These are phyloP conservation scores for Microcyclosporella mali DNA, from an alignment of 2,329 filamentous ascomycete species.

Conservation along the genomic window DNA sequence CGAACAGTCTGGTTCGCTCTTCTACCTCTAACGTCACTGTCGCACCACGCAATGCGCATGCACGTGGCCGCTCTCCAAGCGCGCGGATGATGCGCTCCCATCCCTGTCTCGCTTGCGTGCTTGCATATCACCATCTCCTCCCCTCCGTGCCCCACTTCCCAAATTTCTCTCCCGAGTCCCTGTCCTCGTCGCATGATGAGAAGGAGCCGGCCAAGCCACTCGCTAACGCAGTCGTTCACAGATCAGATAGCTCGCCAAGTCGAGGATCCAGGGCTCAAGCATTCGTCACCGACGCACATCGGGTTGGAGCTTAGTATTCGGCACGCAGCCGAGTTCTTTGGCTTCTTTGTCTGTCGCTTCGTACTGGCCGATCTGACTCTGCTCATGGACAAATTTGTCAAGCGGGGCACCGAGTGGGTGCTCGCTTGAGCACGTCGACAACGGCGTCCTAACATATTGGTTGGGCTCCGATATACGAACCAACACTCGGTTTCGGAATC, in stretches of 20 bases:
- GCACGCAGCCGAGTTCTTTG: slow-evolving; percentile 95
- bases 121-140: slow-evolving; percentile 5
- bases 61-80: background rate
- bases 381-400: slow-evolving; percentile 93
- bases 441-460: no score
- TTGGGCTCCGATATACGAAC: no score
- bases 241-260: slow-evolving; percentile 95
- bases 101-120: slow-evolving; percentile 9
- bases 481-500: no score
- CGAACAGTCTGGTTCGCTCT: slow-evolving; percentile 3
- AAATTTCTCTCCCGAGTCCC: no score
- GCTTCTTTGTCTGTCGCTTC: slow-evolving; percentile 92
- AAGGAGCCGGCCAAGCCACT: background rate
- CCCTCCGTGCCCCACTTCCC: background rate
- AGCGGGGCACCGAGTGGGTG: slow-evolving; percentile 94
- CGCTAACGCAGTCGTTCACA: slow-evolving; percentile 34
- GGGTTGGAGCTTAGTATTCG: slow-evolving; percentile 88
- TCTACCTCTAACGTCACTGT: background rate
- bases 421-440: slow-evolving; percentile 39
- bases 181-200: background rate
- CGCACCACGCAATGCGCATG: background rate
- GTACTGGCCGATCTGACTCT: slow-evolving; percentile 77
- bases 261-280: slow-evolving; percentile 85
- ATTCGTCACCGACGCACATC: slow-evolving; percentile 89
- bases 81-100: background rate